Evolutionary conservation across 164 flowering plant genomes (phyloP), one percentile per base, ranked within the genome.

Genomic region (Berberis vulgaris): DNA sequence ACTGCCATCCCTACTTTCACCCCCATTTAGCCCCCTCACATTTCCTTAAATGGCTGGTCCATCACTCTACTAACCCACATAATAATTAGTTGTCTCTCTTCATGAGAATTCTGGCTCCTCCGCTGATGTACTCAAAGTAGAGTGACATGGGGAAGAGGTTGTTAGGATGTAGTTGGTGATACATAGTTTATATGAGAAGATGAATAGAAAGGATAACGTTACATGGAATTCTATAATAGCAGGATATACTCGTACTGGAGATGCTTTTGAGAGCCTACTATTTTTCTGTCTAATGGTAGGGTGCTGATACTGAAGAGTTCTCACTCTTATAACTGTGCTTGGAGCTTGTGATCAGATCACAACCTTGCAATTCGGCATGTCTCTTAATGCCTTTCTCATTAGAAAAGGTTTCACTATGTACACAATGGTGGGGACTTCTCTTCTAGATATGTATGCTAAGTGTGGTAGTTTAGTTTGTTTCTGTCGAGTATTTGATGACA

Each of bases 381-480:
- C 73, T 53, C 60, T 70, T 26, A 73, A 67, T 67, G 65, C 71
- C 44, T 64, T 45, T 50, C 43, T 70, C 56, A 44, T 43, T 38
- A 60, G 53, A 71, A 67, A 57, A 7, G 73, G 71, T 43, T 70
- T 67, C 43, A 41, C 46, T 6, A 50, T 0, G 11, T 57, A 71
- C 57, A 54, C 69, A 43, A 55, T 74, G 43, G 78, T 75, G 57
- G 80, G 72, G 53, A 77, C 82, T 41, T 69, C 83, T 6, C 74
- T 81, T 26, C 57, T 83, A 42, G 83, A 81, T 69, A 79, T 79
- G 84, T 83, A 83, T 66, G 81, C 82, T 8, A 83, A 79, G 71
- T 83, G 84, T 54, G 87, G 87, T 58, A 65, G 58, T 53, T 78
- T 78, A 62, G 52, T 45, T 49, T 70, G 69, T 64, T 73, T 83